phyloP scores from a whole-genome alignment of 495 filamentous ascomycete species.

The Penicillium dipodomyicola region DNA sequence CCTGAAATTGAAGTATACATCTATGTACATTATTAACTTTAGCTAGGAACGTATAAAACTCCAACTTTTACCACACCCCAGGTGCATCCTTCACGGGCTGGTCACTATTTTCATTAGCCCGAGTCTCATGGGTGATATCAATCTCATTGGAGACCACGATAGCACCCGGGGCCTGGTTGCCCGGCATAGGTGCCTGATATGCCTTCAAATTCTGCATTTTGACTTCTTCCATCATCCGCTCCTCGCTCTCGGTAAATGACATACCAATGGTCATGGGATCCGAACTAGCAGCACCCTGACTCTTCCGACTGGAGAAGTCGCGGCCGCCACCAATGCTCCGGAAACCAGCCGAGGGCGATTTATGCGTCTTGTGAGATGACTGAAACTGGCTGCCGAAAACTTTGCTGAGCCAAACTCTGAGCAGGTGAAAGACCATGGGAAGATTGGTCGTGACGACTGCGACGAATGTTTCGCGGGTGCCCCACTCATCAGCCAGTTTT shows the following conservation, averaged over 20 bases:
- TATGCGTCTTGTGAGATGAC: constrained; percentile 30
- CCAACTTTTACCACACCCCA: background rate
- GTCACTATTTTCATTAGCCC: background rate
- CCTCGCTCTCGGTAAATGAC: constrained; percentile 51
- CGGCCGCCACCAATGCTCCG: constrained; percentile 26
- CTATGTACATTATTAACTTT: background rate
- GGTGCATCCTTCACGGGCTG: background rate
- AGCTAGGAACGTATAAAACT: background rate
- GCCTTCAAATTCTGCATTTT: constrained; percentile 37
- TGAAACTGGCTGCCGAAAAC: constrained; percentile 32
- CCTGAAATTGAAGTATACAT: background rate
- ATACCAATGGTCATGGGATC: constrained; percentile 47
- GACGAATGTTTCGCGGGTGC: constrained; percentile 52
- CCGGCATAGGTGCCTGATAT: constrained; percentile 5
- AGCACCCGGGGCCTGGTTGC: constrained; percentile 1
- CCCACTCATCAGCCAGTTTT: constrained; percentile 48
- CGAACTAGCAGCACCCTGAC: constrained; percentile 37
- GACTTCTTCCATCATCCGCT: constrained; percentile 43
- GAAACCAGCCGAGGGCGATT: constrained; percentile 22
- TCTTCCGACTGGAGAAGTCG: constrained; percentile 38
- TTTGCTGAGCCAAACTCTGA: constrained; percentile 42
- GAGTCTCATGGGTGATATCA: constrained; percentile 23
- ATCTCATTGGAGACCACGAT: constrained; percentile 34
- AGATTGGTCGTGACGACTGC: constrained; percentile 52
- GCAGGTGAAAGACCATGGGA: constrained; percentile 52